Evolutionary conservation across 2,329 filamentous ascomycete genomes (phyloP), one percentile per base, ranked within the genome.

Genomic region (Cladophialophora psammophila): DNA sequence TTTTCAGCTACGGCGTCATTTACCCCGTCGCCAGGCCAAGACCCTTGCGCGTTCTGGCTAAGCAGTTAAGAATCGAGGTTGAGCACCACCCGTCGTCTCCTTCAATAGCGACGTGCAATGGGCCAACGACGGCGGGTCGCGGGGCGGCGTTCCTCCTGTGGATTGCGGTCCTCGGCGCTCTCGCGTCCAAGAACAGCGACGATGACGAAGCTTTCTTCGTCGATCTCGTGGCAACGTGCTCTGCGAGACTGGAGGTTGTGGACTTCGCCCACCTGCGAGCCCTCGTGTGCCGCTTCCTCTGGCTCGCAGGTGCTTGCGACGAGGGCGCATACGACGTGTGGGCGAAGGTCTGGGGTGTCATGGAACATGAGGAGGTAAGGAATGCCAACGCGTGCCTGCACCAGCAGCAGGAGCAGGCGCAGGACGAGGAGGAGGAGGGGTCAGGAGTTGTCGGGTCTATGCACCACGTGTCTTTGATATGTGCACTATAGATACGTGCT

Each of bases 1-100:
- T 60, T 9, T 66, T 66, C 59, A 63, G 59, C 38, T 66, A 58
- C 38, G 64, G 64, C 10, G 64, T 63, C 10, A 38, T 66, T 20
- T 66, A 58, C 31, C 64, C 64, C 5, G 40, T 66, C 9, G 59
- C 64, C n/a, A 15, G 36, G 1, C 59, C 31, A 26, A 31, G 34
- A 31, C 59, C 59, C 5, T 20, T 66, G 53, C 26, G 53, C 7
- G 9, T 36, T 7, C 45, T 63, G 18, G 54, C 36, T 15, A 34
- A 20, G 26, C 53, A 54, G 45, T 40, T 63, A 7, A 52, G 48
- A 18, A 34, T 7, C 10, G 42, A 20, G 7, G 10, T 63, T 5
- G 42, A 59, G 45, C 13, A 26, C 20, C 38, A 34, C 45, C 18
- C 26, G n/a, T 13, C 13, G 20, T 35, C 10, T 32, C 26, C 8